A percentile compares a stretch with the other conserved stretches of the same genome.
Conservation (phyloP, 192 early-diverging fungal genomes). For the Coemansia nantahalensis region DNA sequence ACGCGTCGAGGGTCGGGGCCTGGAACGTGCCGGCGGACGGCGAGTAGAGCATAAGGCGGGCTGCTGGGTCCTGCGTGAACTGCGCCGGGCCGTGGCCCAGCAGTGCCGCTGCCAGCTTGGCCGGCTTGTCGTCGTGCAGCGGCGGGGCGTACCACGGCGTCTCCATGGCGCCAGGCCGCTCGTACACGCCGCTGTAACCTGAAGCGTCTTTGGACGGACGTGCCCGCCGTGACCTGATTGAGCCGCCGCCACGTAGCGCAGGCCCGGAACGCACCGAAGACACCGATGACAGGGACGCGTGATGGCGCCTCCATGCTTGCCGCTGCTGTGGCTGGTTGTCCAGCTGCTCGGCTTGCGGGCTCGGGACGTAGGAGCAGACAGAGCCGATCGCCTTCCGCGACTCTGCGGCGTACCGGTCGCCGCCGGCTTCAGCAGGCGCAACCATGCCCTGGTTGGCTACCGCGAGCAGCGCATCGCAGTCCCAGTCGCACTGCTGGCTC, state of each 20-base stretch:
- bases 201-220: no score
- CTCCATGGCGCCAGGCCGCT: no score
- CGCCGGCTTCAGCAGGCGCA: slow-evolving; percentile 1
- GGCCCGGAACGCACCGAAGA: background rate
- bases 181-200: no score
- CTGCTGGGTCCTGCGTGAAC: slow-evolving; percentile 11
- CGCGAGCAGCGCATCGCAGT: slow-evolving; percentile 23
- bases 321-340: background rate
- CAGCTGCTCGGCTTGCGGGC: background rate
- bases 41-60: slow-evolving; percentile 44
- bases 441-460: slow-evolving; percentile 17
- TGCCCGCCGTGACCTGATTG: no score
- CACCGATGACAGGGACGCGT: background rate
- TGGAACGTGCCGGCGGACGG: slow-evolving; percentile 38
- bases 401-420: slow-evolving; percentile 32
- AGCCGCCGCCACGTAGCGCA: no score
- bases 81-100: slow-evolving; percentile 3
- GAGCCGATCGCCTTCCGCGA: slow-evolving; percentile 34
- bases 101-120: slow-evolving; percentile 24
- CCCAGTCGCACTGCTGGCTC: slow-evolving; percentile 34
- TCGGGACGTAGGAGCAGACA: background rate
- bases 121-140: slow-evolving; percentile 6
- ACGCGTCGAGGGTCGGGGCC: slow-evolving; percentile 26
- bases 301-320: background rate
- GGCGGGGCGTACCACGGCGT: no score